Conservation (phyloP, 2,329 filamentous ascomycete species). For the Orbilia javanica region DNA sequence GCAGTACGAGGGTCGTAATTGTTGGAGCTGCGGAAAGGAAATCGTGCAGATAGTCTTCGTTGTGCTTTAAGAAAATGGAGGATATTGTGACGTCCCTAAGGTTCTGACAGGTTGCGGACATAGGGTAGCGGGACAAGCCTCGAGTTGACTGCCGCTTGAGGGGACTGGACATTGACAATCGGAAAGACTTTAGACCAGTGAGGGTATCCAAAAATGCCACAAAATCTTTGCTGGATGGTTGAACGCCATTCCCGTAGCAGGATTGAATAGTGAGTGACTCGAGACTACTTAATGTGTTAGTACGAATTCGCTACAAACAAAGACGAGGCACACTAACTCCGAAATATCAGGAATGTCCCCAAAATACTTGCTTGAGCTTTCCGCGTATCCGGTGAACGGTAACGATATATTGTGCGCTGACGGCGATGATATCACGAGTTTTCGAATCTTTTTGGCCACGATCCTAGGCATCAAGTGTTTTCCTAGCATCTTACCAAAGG, state of each 20-base stretch:
- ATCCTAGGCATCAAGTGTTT: slow-evolving; percentile 4
- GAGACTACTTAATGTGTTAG: neutral
- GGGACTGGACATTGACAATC: neutral
- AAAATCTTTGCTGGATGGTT: neutral
- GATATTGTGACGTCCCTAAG: neutral
- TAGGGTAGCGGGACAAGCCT: neutral
- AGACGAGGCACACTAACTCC: neutral
- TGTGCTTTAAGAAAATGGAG: neutral
- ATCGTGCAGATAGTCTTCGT: neutral
- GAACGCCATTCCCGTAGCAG: neutral
- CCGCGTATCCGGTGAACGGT: slow-evolving; percentile 1
- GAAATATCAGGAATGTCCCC: neutral
- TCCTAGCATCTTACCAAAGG: slow-evolving; percentile 18
- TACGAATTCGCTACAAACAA: neutral
- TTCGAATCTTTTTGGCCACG: neutral
- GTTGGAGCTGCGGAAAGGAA: neutral
- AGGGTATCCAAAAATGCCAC: neutral
- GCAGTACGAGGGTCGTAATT: neutral
- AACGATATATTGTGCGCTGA: slow-evolving; percentile 1
- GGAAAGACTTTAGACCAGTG: neutral
- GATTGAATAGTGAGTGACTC: neutral
- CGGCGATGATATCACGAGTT: slow-evolving; percentile 15
- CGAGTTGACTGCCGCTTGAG: neutral
- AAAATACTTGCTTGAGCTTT: neutral
- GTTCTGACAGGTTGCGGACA: neutral